Conservation (phyloP, 352 stramenopile species). For the Lagenidium sp. region DNA sequence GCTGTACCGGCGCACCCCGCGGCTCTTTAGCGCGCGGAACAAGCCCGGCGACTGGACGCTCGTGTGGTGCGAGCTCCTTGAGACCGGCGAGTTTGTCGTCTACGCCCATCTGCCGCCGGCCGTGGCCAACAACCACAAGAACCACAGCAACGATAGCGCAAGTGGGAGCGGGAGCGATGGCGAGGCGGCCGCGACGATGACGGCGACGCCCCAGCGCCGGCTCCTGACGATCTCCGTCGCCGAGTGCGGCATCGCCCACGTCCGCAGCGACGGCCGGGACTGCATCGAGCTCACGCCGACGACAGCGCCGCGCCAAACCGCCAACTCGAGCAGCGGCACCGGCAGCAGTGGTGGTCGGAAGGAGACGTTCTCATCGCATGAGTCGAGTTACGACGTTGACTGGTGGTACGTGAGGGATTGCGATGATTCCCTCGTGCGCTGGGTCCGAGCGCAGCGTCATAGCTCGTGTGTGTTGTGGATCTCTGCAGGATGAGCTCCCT, state of each 20-base stretch:
- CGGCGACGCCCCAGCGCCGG: constrained; percentile 23
- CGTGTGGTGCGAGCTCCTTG: constrained; percentile 72
- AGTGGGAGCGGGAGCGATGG: too few relatives aligned
- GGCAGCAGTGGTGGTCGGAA: constrained; percentile 61
- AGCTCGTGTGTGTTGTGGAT: neutral
- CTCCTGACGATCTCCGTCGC: constrained; percentile 44
- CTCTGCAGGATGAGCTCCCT: constrained; percentile 67
- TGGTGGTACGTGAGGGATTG: constrained; percentile 50
- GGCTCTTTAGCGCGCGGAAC: constrained; percentile 62
- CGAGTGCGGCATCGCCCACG: constrained; percentile 70
- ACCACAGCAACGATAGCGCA: too few relatives aligned
- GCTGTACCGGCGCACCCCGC: constrained; percentile 60
- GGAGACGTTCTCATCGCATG: constrained; percentile 76
- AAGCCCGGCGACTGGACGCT: constrained; percentile 70
- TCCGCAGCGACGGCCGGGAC: constrained; percentile 73
- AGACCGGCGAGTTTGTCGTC: constrained; percentile 57
- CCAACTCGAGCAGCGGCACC: too few relatives aligned
- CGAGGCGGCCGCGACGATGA: neutral
- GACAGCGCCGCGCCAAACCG: too few relatives aligned
- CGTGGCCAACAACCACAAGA: neutral
- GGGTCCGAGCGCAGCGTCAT: neutral
- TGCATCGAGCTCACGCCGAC: constrained; percentile 76
- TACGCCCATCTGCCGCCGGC: constrained; percentile 34
- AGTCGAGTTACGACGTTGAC: constrained; percentile 80
- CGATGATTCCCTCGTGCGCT: too few relatives aligned